Evolutionary conservation across 2,329 filamentous ascomycete genomes (phyloP).

Genomic region (Ophiostoma australiae): DNA sequence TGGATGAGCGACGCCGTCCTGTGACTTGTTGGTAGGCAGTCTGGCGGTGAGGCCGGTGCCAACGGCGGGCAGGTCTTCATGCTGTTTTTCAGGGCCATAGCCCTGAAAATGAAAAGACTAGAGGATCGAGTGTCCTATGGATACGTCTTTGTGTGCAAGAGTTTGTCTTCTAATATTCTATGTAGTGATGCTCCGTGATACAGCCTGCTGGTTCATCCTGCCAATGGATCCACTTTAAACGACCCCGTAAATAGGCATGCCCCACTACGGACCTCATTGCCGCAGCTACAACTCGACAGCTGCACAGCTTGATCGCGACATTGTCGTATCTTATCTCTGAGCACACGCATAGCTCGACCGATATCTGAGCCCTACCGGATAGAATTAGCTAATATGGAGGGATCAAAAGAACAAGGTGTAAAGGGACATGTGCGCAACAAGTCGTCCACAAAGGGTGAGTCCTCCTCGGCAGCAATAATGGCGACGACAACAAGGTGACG

Average conservation of each 20-base stretch:
- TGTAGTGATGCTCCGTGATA: not conserved
- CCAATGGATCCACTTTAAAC: not conserved
- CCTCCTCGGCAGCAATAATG: not conserved
- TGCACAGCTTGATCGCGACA: not conserved
- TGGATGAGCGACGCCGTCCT: not conserved
- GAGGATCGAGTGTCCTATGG: too few species aligned
- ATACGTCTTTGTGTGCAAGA: not conserved
- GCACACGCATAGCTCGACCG: not conserved
- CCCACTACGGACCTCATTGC: constrained; percentile 4
- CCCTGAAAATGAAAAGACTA: too few species aligned
- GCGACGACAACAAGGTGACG: not conserved
- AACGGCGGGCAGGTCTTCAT: not conserved
- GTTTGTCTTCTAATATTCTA: not conserved
- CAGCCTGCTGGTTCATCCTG: not conserved
- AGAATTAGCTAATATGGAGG: constrained; percentile 25
- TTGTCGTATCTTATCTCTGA: constrained; percentile 3
- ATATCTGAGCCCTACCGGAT: not conserved
- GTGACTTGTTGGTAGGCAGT: not conserved
- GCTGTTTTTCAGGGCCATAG: not conserved
- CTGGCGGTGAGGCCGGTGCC: too few species aligned
- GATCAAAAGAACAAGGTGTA: constrained; percentile 21
- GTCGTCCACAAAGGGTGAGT: constrained; percentile 38
- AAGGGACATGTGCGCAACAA: constrained; percentile 37
- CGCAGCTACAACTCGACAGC: constrained; percentile 6
- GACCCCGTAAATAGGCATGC: not conserved